Conservation (phyloP, 768 basidiomycete species). For the Guyanaporus albipodus region DNA sequence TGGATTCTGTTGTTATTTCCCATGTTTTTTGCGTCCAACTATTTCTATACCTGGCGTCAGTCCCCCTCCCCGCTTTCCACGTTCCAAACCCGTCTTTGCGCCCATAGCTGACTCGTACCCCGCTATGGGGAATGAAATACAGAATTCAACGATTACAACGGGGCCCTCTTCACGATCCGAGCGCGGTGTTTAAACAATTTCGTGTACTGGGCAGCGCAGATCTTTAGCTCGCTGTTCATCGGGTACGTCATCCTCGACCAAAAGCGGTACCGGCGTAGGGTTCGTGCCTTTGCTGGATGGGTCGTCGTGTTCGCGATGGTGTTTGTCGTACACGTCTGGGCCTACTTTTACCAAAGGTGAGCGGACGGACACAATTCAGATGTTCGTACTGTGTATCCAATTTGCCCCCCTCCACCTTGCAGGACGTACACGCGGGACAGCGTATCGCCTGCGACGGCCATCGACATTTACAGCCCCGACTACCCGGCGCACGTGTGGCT, state of each 20-base stretch:
- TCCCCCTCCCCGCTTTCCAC: too few species aligned
- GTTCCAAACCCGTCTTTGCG: neutral
- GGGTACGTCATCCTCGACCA: slow-evolving; percentile 64
- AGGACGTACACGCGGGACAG: slow-evolving; percentile 55
- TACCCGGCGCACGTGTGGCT: slow-evolving; percentile 60
- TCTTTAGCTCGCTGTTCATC: slow-evolving; percentile 70
- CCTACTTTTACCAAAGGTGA: slow-evolving; percentile 71
- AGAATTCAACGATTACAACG: slow-evolving; percentile 84
- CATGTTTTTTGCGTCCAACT: slow-evolving; percentile 81
- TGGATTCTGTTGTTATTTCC: slow-evolving; percentile 74
- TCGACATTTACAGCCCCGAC: slow-evolving; percentile 55
- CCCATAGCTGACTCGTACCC: neutral
- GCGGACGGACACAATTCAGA: slow-evolving; percentile 13
- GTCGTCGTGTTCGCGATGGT: slow-evolving; percentile 55
- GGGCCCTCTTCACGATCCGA: slow-evolving; percentile 71
- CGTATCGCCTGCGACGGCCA: slow-evolving; percentile 35
- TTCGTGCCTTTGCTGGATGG: slow-evolving; percentile 73
- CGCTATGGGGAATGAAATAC: slow-evolving; percentile 12
- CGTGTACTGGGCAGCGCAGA: slow-evolving; percentile 76
- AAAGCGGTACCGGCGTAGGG: slow-evolving; percentile 50
- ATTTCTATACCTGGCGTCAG: slow-evolving; percentile 84
- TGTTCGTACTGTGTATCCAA: neutral
- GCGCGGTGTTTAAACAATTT: slow-evolving; percentile 74
- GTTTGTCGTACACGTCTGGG: slow-evolving; percentile 72
- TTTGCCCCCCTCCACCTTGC: neutral